phyloP scores from a whole-genome alignment of 306 rosid species.

The Pterocarpus santalinus region DNA sequence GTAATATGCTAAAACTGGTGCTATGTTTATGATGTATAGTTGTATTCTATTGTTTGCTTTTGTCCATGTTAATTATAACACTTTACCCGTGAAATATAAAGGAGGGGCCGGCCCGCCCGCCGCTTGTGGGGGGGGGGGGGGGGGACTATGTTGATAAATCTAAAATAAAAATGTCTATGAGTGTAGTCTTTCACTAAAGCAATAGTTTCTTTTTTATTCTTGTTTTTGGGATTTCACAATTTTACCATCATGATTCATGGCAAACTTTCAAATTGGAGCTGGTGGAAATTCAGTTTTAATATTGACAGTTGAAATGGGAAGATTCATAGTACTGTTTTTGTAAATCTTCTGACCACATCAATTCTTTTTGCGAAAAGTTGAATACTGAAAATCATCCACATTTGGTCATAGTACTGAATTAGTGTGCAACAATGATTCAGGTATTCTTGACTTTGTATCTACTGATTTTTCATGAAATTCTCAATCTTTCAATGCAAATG shows the following conservation, averaged over 20 bases:
- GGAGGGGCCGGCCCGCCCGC: no score
- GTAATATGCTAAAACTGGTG: background rate
- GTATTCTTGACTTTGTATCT: no score
- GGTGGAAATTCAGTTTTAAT: background rate
- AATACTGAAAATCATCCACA: no score
- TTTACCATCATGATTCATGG: background rate
- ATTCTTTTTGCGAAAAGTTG: background rate
- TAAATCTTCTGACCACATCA: background rate
- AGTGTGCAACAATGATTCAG: no score
- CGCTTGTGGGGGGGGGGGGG: no score
- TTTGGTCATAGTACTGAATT: no score
- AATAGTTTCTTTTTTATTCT: background rate
- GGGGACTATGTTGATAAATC: no score
- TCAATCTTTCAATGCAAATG: no score
- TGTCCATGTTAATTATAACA: background rate
- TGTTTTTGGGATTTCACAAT: background rate
- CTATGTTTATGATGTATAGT: no score
- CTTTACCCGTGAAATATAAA: background rate
- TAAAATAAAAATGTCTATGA: background rate
- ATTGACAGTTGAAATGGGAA: background rate
- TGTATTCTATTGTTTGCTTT: background rate
- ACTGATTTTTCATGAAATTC: no score
- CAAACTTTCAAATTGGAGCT: no score
- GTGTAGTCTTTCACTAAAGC: background rate
- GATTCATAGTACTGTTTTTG: background rate